These are phyloP conservation scores for Suhomyces choctaworum DNA, from an alignment of 1,139 yeast species.

Conservation along the genomic window DNA sequence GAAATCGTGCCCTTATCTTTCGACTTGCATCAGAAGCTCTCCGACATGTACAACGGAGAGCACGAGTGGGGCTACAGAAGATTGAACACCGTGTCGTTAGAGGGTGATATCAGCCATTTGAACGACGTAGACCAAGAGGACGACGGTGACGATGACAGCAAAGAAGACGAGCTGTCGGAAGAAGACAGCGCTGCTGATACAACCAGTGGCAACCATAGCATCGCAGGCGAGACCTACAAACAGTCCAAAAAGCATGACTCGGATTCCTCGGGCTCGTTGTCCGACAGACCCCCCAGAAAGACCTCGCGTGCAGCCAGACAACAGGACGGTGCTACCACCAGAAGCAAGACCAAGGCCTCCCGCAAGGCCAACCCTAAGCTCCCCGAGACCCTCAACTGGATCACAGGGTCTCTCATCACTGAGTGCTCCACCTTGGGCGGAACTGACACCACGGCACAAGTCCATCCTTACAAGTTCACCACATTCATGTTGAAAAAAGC, in stretches of 20 bases:
- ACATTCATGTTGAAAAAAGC: slow-evolving; percentile 78
- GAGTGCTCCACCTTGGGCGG: slow-evolving; percentile 85
- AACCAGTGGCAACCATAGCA: background rate
- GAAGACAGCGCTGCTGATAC: too few species aligned
- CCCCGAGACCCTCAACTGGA: slow-evolving; percentile 83
- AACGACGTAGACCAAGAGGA: slow-evolving; percentile 21
- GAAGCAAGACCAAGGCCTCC: slow-evolving; percentile 7
- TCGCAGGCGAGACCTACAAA: slow-evolving; percentile 12
- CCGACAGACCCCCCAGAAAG: slow-evolving; percentile 38
- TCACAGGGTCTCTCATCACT: slow-evolving; percentile 61
- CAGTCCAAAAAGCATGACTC: slow-evolving; percentile 20
- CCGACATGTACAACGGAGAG: slow-evolving; percentile 76
- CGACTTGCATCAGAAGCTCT: slow-evolving; percentile 78
- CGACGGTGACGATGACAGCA: slow-evolving; percentile 16
- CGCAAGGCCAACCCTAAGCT: slow-evolving; percentile 32
- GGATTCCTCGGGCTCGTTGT: slow-evolving; percentile 20
- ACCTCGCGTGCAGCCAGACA: slow-evolving; percentile 29
- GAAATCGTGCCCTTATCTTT: slow-evolving; percentile 90
- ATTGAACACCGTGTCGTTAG: slow-evolving; percentile 81
- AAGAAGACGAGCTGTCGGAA: slow-evolving; percentile 8
- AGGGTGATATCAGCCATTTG: slow-evolving; percentile 65
- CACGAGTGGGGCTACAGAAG: slow-evolving; percentile 92
- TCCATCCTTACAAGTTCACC: slow-evolving; percentile 93
- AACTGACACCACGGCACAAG: slow-evolving; percentile 90
- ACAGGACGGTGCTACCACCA: slow-evolving; percentile 7